These are phyloP conservation scores for Zasmidium cellare DNA, from an alignment of 2,329 filamentous ascomycete species.

Conservation along the genomic window DNA sequence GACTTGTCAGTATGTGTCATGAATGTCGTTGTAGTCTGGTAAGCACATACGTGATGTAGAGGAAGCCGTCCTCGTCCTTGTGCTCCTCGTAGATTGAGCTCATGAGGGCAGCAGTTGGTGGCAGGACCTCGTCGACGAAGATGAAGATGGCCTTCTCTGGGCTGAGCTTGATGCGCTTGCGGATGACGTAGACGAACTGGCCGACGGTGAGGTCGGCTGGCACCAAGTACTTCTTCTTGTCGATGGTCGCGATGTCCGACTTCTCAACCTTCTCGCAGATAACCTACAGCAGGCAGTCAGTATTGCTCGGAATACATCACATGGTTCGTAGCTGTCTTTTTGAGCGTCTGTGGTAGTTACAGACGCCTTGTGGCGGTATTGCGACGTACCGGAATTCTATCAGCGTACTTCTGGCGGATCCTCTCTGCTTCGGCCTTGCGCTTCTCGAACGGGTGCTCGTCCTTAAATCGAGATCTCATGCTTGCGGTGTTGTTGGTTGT, in stretches of 20 bases:
- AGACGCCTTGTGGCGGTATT: conserved; percentile 3
- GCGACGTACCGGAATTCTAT: conserved; percentile 88
- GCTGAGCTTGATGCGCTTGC: conserved; percentile 99
- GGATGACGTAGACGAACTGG: conserved; percentile 99
- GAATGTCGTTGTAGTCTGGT: too few species aligned
- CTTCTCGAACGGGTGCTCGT: conserved; percentile 99
- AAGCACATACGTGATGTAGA: conserved; percentile 85
- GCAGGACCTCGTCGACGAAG: conserved; percentile 97
- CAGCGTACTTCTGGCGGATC: conserved; percentile 97
- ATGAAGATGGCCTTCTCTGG: conserved; percentile 99
- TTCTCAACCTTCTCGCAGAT: conserved; percentile 99
- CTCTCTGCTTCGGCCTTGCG: conserved; percentile 99
- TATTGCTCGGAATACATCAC: neutral
- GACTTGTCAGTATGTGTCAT: conserved; percentile 11
- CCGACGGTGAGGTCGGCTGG: conserved; percentile 96
- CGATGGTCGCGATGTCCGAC: conserved; percentile 98
- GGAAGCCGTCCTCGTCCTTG: conserved; percentile 84
- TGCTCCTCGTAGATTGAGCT: conserved; percentile 99
- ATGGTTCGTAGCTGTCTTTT: neutral
- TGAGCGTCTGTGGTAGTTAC: neutral
- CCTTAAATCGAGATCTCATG: conserved; percentile 99
- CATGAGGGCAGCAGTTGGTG: conserved; percentile 96
- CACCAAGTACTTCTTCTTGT: conserved; percentile 99
- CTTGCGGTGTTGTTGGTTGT: conserved; percentile 45
- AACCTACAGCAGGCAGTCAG: conserved; percentile 59